Evolutionary conservation across 257 asterid genomes (phyloP), one percentile per base, ranked within the genome.

Genomic region (Petunia axillaris): DNA sequence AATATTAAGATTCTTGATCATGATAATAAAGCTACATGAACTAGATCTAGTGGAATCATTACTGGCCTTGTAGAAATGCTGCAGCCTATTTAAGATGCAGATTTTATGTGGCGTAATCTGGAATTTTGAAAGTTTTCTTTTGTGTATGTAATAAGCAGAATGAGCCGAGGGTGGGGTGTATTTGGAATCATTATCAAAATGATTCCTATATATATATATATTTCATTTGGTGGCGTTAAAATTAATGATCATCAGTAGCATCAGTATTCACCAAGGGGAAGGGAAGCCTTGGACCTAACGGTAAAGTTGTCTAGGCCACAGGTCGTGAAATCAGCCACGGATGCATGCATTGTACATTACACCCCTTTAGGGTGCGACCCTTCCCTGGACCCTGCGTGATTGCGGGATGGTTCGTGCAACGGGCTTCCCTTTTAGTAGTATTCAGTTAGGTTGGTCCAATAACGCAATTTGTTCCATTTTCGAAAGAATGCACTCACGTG

Each of bases 201-300:
- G 48, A 43, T 46, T 70, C 46, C 58, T 70, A 25, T 25, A 25
- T 25, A 25, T 25, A 25, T 25, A 25, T 25, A 25, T 25, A 25
- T 35, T 71, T 48, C 41, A 48, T 70, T 8, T 1, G 25, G 41
- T 8, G 59, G 43, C 10, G 59, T 70, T 46, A 46, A 71, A 3
- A 48, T 25, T 25, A 71, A 48, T 58, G 59, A 25, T 71, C 77
- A 46, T 10, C 38, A 8, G 77, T 48, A 70, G 77, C 43, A 25
- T 25, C 25, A 25, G 25, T 25, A 25, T 71, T 16, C 9, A 64
- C 71, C 10, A 64, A 64, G 25, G 25, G 25, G 25, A 25, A 25
- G 25, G 25, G 25, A 25, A 25, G 25, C 25, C 25, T 25, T 25
- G 25, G 25, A 25, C 25, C 25, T 25, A 25, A 25, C 25, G 25